Base-by-base conservation (phyloP, 805 yeast genomes). In the Starmera dryadoides region DNA sequence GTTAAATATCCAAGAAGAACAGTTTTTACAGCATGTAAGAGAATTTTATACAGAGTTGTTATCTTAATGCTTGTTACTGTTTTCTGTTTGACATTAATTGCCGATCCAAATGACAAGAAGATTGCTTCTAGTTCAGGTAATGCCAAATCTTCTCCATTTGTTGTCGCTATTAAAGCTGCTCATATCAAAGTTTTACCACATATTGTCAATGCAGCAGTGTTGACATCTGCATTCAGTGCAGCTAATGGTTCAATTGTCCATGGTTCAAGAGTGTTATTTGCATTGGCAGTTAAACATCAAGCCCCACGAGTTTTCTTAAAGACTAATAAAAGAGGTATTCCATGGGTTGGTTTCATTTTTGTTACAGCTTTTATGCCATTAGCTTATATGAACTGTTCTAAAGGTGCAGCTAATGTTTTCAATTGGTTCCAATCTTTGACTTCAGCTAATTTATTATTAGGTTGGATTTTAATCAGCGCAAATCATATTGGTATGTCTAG, bases 151-250 rank as follows among this genome's bases (percentile, higher is more conserved):
- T 64, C 69, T 1, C 69, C 69, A 6, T 65, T 63, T 36, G 69
- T 65, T 8, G 54, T 65, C 42, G 69, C 66, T 6, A 60, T 64
- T 41, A 71, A 74, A 55, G 70, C 69, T 46, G 82, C 81, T 2
- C 43, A 52, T 26, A 62, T 66, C 25, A 50, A 46, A 28, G 69
- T 52, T 2, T 45, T 66, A 16, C 66, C 65, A 15, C 57, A 55
- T 41, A 51, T 62, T 26, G 56, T 66, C 35, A 66, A 66, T 45
- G 70, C 62, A 12, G 58, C 60, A 23, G 64, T 66, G 20, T 47
- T 63, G 34, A 57, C 66, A 1, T 63, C 68, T 7, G 71, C 69
- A 1, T 59, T 63, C 33, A 58, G 64, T 10, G 66, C 68, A 22
- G 64, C 59, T n/a, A 62, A 63, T 41, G 42, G 53, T 22, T 38